A percentile compares a stretch with the other conserved stretches of the same genome.
Conservation (phyloP, 2,329 filamentous ascomycete species). For the Westerdykella ornata region DNA sequence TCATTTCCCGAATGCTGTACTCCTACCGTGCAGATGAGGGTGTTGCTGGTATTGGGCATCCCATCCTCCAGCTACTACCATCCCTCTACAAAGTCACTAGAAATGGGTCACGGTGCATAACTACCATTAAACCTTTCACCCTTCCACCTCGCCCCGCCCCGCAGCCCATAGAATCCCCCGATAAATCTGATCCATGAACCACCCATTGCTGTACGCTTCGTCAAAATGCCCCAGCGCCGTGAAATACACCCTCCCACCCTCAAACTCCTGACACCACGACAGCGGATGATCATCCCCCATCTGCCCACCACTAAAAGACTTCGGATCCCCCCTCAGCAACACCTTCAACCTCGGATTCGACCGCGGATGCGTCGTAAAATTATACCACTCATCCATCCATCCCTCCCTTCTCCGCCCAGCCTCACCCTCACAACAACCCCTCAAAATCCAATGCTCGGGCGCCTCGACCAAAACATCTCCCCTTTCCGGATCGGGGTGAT, state of each 20-base stretch:
- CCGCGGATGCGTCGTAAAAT: slow-evolving; percentile 20
- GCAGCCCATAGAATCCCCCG: slow-evolving; percentile 18
- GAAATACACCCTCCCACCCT: slow-evolving; percentile 19
- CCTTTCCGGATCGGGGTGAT: slow-evolving; percentile 17
- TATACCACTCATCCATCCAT: slow-evolving; percentile 28
- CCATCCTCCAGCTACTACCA: no score
- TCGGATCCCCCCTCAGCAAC: slow-evolving; percentile 16
- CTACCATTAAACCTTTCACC: no score
- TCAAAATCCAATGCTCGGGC: slow-evolving; percentile 7
- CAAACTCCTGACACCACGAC: slow-evolving; percentile 26
- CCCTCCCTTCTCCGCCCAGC: no score
- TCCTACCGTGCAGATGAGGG: no score
- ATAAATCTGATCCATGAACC: slow-evolving; percentile 16
- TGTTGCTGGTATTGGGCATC: no score
- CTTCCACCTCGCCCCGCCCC: neutral
- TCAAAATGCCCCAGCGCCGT: slow-evolving; percentile 25
- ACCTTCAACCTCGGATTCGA: slow-evolving; percentile 16
- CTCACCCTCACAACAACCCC: neutral
- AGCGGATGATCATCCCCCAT: slow-evolving; percentile 24
- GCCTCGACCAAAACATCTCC: slow-evolving; percentile 14
- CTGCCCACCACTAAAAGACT: slow-evolving; percentile 16
- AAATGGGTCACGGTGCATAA: no score
- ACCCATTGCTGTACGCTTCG: slow-evolving; percentile 19
- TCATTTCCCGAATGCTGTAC: no score
- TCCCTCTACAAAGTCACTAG: no score